phyloP scores from a whole-genome alignment of 2,329 filamentous ascomycete genomes.

The Xylaria polymorpha region DNA sequence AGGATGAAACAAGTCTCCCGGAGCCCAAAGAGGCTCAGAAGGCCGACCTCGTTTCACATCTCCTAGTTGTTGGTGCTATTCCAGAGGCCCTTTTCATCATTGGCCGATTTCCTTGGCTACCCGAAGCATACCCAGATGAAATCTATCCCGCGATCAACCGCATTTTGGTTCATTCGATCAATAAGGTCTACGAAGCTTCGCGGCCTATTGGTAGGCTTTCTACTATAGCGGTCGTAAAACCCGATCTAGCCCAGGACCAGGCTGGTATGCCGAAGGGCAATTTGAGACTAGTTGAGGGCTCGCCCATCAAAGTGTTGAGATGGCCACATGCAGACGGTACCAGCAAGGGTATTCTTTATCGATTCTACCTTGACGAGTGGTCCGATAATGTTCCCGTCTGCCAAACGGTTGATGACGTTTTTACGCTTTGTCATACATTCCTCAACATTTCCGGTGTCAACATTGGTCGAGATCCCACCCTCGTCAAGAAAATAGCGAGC shows the following conservation, averaged over 20 bases:
- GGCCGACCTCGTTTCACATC: conserved; percentile 81
- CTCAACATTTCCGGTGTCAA: conserved; percentile 88
- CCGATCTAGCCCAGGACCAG: conserved; percentile 68
- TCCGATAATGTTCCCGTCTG: conserved; percentile 91
- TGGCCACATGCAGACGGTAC: conserved; percentile 90
- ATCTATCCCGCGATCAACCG: conserved; percentile 82
- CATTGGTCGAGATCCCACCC: conserved; percentile 82
- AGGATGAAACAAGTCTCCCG: conserved; percentile 65
- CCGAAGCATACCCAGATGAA: conserved; percentile 85
- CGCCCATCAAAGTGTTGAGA: conserved; percentile 74
- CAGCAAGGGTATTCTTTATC: conserved; percentile 81
- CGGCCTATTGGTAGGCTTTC: conserved; percentile 50
- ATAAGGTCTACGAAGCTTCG: conserved; percentile 72
- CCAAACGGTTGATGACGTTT: conserved; percentile 89
- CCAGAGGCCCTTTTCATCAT: conserved; percentile 94
- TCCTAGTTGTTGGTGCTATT: conserved; percentile 90
- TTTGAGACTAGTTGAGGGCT: conserved; percentile 69
- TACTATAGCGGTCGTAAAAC: conserved; percentile 46
- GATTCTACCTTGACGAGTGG: conserved; percentile 99
- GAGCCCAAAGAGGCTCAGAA: conserved; percentile 87
- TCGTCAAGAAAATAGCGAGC: conserved; percentile 84
- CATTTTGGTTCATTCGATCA: conserved; percentile 83
- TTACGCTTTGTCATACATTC: conserved; percentile 85
- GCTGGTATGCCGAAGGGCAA: conserved; percentile 75
- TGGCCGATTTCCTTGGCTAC: conserved; percentile 91